Evolutionary conservation across 2,329 filamentous ascomycete genomes (phyloP).

Genomic region (Neofusicoccum kwambonambiense): DNA sequence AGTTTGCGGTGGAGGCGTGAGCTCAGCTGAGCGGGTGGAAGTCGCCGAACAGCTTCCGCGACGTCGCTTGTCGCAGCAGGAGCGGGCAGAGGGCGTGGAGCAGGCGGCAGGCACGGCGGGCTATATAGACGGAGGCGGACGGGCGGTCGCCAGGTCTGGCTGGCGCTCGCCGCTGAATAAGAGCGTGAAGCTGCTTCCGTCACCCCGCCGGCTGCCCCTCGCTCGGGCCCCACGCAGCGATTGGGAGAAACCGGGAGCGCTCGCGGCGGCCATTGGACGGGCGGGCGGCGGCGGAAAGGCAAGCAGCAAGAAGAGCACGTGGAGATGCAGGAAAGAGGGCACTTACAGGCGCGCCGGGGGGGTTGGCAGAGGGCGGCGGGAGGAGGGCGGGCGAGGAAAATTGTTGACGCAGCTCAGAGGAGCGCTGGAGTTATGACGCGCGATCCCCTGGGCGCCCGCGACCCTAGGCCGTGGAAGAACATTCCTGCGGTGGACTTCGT

Average conservation of each 20-base stretch:
- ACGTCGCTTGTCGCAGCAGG: background rate
- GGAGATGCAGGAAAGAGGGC: background rate
- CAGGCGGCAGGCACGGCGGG: background rate
- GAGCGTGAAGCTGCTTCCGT: conserved; percentile 7
- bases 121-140: background rate
- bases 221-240: background rate
- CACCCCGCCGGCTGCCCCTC: conserved; percentile 12
- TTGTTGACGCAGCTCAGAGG: background rate
- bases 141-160: background rate
- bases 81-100: background rate
- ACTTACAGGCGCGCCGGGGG: background rate
- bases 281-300: background rate
- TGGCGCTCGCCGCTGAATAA: background rate
- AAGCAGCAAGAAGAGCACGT: background rate
- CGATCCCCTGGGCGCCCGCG: background rate
- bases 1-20: conserved; percentile 13
- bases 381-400: conserved; percentile 12
- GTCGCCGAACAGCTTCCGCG: conserved; percentile 13
- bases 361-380: background rate
- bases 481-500: conserved; percentile 11
- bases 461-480: conserved; percentile 2
- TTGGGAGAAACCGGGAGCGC: background rate
- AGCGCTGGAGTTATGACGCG: conserved; percentile 8
- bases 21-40: conserved; percentile 16
- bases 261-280: background rate